phyloP scores from a whole-genome alignment of 371 early-diverging fungal genomes.

The Apophysomyces trapeziformis region DNA sequence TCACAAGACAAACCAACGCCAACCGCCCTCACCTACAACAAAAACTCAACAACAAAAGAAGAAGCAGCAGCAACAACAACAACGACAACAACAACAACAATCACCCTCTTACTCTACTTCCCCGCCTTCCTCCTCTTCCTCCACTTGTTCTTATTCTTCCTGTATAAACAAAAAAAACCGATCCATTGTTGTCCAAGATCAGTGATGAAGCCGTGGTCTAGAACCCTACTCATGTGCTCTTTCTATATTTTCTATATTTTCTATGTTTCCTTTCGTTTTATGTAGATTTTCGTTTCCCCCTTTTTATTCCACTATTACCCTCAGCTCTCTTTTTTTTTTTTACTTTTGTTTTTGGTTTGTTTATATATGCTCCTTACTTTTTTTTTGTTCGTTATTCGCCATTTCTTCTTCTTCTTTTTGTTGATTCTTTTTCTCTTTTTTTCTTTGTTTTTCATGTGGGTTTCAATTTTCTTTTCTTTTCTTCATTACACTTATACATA shows the following conservation, averaged over 20 bases:
- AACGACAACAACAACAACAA: too few relatives aligned
- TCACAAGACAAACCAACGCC: not conserved
- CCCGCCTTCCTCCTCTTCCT: too few relatives aligned
- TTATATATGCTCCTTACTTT: not conserved
- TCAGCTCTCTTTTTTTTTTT: not conserved
- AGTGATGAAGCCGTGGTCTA: not conserved
- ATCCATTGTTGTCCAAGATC: constrained; percentile 1
- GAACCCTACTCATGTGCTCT: not conserved
- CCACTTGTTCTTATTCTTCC: not conserved
- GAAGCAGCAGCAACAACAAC: too few relatives aligned
- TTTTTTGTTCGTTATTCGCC: not conserved
- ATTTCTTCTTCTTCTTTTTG: not conserved
- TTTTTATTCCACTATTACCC: not conserved
- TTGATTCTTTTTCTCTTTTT: not conserved
- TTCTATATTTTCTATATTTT: not conserved
- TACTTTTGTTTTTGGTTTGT: not conserved
- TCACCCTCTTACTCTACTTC: too few relatives aligned
- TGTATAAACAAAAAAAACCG: not conserved
- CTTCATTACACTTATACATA: not conserved
- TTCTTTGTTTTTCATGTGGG: not conserved
- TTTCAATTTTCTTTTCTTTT: constrained; percentile 4
- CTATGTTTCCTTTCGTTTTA: not conserved
- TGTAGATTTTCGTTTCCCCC: not conserved
- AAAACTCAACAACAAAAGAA: not conserved
- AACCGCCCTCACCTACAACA: not conserved